phyloP scores from a whole-genome alignment of 306 rosid species.

The Lupinus albus region DNA sequence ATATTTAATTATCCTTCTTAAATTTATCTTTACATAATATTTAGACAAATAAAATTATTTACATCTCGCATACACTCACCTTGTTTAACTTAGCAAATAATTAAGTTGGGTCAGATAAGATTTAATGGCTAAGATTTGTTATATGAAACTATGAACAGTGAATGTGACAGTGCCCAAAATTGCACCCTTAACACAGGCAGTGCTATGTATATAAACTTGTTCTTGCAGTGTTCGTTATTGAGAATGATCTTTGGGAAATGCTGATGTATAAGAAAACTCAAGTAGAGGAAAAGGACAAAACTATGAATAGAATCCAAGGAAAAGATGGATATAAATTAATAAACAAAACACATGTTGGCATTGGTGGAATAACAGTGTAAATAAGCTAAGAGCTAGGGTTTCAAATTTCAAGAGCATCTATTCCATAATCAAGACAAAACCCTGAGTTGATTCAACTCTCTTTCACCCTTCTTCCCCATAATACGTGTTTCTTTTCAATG shows the following conservation, averaged over 20 bases:
- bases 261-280: conserved; percentile 25
- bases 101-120: no score
- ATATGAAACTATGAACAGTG: conserved; percentile 30
- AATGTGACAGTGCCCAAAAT: conserved; percentile 37
- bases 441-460: conserved; percentile 37
- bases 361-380: conserved; percentile 46
- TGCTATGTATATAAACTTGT: conserved; percentile 33
- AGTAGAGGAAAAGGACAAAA: conserved; percentile 47
- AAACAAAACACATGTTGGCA: conserved; percentile 38
- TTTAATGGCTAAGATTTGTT: no score
- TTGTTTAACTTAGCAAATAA: no score
- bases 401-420: conserved; percentile 76
- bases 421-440: conserved; percentile 60
- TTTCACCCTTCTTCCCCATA: conserved; percentile 8
- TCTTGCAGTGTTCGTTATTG: conserved; percentile 36
- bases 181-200: conserved; percentile 37
- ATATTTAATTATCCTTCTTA: no score
- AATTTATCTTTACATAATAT: no score
- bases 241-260: conserved; percentile 47
- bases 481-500: no score
- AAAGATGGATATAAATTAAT: conserved; percentile 29
- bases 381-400: conserved; percentile 65
- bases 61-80: no score
- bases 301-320: conserved; percentile 62
- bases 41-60: no score